Base-by-base conservation (phyloP, 164 flowering plant species). In the Warburgia ugandensis region DNA sequence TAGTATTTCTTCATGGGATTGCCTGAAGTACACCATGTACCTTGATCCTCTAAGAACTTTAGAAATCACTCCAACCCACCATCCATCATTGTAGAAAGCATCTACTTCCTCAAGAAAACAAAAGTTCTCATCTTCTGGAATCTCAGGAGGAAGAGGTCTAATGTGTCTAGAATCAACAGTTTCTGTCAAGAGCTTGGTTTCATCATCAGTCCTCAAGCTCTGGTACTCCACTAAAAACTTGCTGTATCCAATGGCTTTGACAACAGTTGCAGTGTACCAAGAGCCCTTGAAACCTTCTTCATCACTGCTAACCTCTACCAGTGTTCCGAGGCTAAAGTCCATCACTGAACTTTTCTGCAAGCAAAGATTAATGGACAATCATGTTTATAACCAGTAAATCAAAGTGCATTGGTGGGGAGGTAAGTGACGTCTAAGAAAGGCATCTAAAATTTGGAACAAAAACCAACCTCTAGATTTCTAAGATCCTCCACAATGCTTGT, bases 1-100 rank as follows among this genome's bases (percentile, higher is more conserved):
- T 56, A 58, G 61, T 45, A 74, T 19, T 57, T 72, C 83, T 50
- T 87, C 96, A 2, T 56, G 17, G 1, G 78, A 62, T 16, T 48
- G 55, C 56, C 52, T 68, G 63, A 87, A 91, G 60, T 70, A 83
- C 17, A 91, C 90, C 20, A 22, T 12, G 51, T 80, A 91, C 57
- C 21, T 74, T 20, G 71, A 47, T 20, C 58, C 53, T 11, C 28
- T 31, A 45, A 71, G 62, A 38, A 85, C 83, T 64, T 76, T 81
- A 27, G 71, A 52, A 52, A 91, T 59, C 21, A 77, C 70, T 19
- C 98, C 95, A 13, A 71, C 83, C 97, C 97, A 91, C 97, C 97
- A 87, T 1, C 77, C 87, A 57, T 87, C 96, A 55, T 83, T 81
- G 64, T 75, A 78, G 28, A 68, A 50, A 30, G 86, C 96, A 74